A percentile compares a stretch with the other conserved stretches of the same genome.
These are phyloP conservation scores for Aspergillus neoniger DNA, from an alignment of 2,329 filamentous ascomycete genomes.

Conservation along the genomic window DNA sequence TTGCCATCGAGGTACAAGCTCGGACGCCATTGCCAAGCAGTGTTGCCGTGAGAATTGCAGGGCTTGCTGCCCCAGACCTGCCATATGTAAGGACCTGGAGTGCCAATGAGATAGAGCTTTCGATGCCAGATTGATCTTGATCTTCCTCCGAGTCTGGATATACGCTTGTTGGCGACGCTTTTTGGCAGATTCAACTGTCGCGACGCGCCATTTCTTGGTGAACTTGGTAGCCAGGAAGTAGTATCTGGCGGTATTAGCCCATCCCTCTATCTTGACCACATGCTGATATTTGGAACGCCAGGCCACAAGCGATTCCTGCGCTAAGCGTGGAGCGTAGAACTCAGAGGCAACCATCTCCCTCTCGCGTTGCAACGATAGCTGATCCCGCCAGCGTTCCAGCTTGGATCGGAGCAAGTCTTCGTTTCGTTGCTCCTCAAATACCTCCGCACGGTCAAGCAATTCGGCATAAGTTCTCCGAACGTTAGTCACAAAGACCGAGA, in stretches of 20 bases:
- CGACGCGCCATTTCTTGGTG: constrained; percentile 55
- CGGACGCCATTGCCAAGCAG: constrained; percentile 35
- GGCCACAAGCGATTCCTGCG: constrained; percentile 42
- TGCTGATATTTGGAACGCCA: constrained; percentile 45
- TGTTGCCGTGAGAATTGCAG: constrained; percentile 37
- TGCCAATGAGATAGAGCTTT: constrained; percentile 45
- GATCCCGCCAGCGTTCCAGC: constrained; percentile 41
- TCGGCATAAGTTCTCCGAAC: constrained; percentile 40
- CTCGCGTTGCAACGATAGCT: constrained; percentile 41
- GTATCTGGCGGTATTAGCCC: constrained; percentile 58
- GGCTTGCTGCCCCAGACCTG: constrained; percentile 44
- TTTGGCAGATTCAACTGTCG: constrained; percentile 53
- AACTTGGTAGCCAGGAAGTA: constrained; percentile 56
- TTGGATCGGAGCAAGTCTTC: constrained; percentile 38
- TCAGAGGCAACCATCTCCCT: constrained; percentile 45
- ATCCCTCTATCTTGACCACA: constrained; percentile 51
- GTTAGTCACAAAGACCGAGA: constrained; percentile 44
- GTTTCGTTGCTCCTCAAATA: constrained; percentile 36
- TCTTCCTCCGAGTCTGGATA: constrained; percentile 52
- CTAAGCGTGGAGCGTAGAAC: constrained; percentile 46
- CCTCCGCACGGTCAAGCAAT: constrained; percentile 40
- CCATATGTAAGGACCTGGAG: constrained; percentile 33
- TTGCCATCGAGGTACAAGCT: constrained; percentile 48
- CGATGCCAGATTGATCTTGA: constrained; percentile 57
- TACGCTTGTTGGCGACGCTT: constrained; percentile 59